Percentiles rank a stretch among this genome's conserved stretches.
Conservation (phyloP, 805 yeast genomes). For the Hanseniaspora hatyaiensis region DNA sequence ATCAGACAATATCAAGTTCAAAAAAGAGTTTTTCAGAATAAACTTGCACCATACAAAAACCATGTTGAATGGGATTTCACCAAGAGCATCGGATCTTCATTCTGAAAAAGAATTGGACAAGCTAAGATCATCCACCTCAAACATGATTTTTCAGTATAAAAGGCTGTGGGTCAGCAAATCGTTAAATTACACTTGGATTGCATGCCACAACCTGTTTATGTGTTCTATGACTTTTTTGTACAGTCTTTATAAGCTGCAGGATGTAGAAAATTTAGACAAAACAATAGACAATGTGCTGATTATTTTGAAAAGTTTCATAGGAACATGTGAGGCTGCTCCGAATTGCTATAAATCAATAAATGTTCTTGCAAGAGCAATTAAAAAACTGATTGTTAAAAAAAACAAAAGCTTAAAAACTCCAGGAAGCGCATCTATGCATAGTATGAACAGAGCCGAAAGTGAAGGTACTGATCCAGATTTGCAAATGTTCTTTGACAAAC, state of each 20-base stretch:
- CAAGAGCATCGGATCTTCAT: conserved; percentile 44
- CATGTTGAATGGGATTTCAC: conserved; percentile 66
- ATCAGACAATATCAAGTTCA: conserved; percentile 61
- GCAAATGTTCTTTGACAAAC: conserved; percentile 39
- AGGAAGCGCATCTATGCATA: too few species aligned
- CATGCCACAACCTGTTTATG: conserved; percentile 77
- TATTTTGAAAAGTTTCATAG: conserved; percentile 49
- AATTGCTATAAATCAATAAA: conserved; percentile 63
- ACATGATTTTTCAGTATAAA: conserved; percentile 52
- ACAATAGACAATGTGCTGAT: conserved; percentile 39
- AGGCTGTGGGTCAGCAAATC: conserved; percentile 44
- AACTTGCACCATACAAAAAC: conserved; percentile 68
- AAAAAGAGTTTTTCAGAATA: conserved; percentile 53
- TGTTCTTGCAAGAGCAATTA: conserved; percentile 57
- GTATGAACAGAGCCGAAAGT: conserved; percentile 12
- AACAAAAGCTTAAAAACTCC: background rate
- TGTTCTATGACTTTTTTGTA: conserved; percentile 79
- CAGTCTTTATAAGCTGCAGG: conserved; percentile 46
- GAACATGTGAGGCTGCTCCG: conserved; percentile 66
- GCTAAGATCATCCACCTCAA: conserved; percentile 53
- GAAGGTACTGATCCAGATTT: conserved; percentile 23
- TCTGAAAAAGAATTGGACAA: conserved; percentile 42
- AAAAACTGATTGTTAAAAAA: conserved; percentile 29
- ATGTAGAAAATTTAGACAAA: conserved; percentile 41
- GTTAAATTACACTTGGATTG: conserved; percentile 85